Conservation (phyloP, 371 early-diverging fungal genomes). For the Enterocytospora artemiae region DNA sequence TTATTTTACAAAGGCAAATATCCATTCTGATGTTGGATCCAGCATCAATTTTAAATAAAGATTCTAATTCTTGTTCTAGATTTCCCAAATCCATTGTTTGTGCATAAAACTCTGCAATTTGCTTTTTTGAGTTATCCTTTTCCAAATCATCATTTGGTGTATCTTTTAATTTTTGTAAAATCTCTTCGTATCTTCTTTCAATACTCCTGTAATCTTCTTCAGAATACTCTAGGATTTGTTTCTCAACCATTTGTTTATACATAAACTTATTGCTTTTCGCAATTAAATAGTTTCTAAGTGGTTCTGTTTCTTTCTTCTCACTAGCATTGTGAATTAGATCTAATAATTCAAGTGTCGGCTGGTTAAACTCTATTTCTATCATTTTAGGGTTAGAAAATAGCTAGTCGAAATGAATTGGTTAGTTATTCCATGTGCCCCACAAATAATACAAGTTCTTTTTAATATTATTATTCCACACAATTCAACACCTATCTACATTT, state of each 20-base stretch:
- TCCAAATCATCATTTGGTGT: conserved; percentile 27
- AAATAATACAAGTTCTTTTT: too few relatives aligned
- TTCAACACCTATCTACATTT: too few relatives aligned
- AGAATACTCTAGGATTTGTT: conserved; percentile 16
- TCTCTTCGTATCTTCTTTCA: conserved; percentile 2
- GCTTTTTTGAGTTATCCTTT: conserved; percentile 27
- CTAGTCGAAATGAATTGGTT: too few relatives aligned
- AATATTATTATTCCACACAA: too few relatives aligned
- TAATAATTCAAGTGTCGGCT: too few relatives aligned
- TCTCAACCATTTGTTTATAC: conserved; percentile 12
- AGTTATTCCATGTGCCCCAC: too few relatives aligned
- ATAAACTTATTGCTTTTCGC: conserved; percentile 13
- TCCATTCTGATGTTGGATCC: conserved; percentile 39
- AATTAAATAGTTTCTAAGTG: conserved; percentile 22
- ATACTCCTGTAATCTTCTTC: conserved; percentile 14
- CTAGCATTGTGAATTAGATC: too few relatives aligned
- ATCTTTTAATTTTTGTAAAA: conserved; percentile 14
- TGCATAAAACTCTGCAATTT: conserved; percentile 31
- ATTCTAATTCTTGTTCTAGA: conserved; percentile 10
- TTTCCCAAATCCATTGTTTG: conserved; percentile 29
- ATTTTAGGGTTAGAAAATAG: too few relatives aligned
- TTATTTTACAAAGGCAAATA: conserved; percentile 40
- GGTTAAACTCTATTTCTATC: too few relatives aligned
- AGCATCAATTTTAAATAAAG: conserved; percentile 17
- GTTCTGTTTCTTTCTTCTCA: conserved; percentile 1